These are phyloP conservation scores for Sordaria brevicollis DNA, from an alignment of 495 filamentous ascomycete genomes.

Conservation along the genomic window DNA sequence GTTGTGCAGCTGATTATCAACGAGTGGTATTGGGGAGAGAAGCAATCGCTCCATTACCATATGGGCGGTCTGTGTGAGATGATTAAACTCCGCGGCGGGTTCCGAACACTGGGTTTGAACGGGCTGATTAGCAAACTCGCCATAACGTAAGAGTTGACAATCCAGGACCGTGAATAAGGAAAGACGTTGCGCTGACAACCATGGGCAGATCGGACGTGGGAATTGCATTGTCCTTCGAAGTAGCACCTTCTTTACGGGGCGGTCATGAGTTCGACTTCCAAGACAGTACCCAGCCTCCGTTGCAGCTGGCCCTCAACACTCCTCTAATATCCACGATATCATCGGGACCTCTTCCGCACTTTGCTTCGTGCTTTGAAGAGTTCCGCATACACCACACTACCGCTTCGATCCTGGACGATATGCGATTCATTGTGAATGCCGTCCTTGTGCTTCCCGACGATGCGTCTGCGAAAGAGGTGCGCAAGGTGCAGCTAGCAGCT, in stretches of 20 bases:
- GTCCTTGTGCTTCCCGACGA: slow-evolving; percentile 20
- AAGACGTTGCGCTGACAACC: slow-evolving; percentile 1
- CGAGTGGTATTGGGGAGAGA: slow-evolving; percentile 31
- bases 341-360: slow-evolving; percentile 8
- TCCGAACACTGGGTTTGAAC: slow-evolving; percentile 24
- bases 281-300: slow-evolving; percentile 16
- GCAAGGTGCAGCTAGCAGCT: slow-evolving; percentile 21
- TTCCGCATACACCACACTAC: slow-evolving; percentile 19
- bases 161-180: neutral
- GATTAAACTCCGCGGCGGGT: slow-evolving; percentile 24
- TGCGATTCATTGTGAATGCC: slow-evolving; percentile 22
- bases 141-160: slow-evolving; percentile 18
- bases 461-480: slow-evolving; percentile 19
- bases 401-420: slow-evolving; percentile 30
- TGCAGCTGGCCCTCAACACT: slow-evolving; percentile 27
- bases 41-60: slow-evolving; percentile 19
- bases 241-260: slow-evolving; percentile 15
- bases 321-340: slow-evolving; percentile 16
- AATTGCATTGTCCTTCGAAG: slow-evolving; percentile 25
- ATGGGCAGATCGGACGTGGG: slow-evolving; percentile 18
- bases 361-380: slow-evolving; percentile 19
- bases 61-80: slow-evolving; percentile 25
- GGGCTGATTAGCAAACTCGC: slow-evolving; percentile 29
- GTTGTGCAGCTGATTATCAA: slow-evolving; percentile 27
- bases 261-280: slow-evolving; percentile 19